phyloP scores from a whole-genome alignment of 2,329 filamentous ascomycete species.

The Tricladium varicosporioides region DNA sequence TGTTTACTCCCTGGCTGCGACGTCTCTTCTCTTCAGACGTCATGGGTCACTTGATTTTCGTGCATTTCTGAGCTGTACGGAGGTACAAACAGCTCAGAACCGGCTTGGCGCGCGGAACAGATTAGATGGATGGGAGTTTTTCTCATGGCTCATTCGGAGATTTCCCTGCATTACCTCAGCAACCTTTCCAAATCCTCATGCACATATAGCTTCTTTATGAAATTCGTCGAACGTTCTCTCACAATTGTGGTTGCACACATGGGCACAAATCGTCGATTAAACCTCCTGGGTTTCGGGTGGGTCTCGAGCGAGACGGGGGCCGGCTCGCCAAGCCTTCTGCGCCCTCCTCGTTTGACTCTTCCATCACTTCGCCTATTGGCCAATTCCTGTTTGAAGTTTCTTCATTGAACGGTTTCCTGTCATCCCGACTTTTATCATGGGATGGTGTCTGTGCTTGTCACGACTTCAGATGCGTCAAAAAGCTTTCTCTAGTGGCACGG shows the following conservation, averaged over 20 bases:
- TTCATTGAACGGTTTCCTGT: constrained; percentile 17
- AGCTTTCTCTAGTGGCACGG: constrained; percentile 13
- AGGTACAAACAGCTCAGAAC: neutral
- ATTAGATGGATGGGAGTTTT: neutral
- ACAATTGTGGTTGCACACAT: constrained; percentile 21
- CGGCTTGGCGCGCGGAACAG: neutral
- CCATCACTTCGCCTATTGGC: constrained; percentile 21
- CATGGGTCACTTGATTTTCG: constrained; percentile 4
- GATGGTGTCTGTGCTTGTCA: constrained; percentile 20
- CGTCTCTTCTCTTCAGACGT: constrained; percentile 2
- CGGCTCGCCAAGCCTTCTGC: constrained; percentile 16
- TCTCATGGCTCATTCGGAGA: constrained; percentile 1
- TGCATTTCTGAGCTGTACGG: neutral
- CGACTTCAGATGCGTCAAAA: constrained; percentile 22
- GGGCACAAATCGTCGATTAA: constrained; percentile 23
- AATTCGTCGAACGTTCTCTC: constrained; percentile 14
- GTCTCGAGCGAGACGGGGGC: constrained; percentile 24
- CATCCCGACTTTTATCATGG: constrained; percentile 17
- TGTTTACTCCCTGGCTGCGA: constrained; percentile 11
- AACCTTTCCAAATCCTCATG: constrained; percentile 12
- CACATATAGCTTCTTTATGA: constrained; percentile 13
- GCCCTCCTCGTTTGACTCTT: constrained; percentile 10
- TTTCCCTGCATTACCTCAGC: constrained; percentile 3
- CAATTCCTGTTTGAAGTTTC: constrained; percentile 21
- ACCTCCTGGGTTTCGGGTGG: constrained; percentile 26